phyloP scores from a whole-genome alignment of 805 yeast species.

The Kazachstania kunashirensis region DNA sequence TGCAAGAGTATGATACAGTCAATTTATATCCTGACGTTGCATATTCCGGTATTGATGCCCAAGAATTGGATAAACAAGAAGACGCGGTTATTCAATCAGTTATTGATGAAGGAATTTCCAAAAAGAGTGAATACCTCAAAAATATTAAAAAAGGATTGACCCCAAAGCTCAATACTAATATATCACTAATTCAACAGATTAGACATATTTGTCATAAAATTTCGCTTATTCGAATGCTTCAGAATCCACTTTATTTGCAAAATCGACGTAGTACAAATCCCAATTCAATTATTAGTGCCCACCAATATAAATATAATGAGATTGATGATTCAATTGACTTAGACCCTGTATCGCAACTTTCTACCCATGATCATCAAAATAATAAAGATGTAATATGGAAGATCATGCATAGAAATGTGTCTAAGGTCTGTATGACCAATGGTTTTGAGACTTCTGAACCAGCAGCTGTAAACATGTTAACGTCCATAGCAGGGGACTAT shows the following conservation, averaged over 20 bases:
- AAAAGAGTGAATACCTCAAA: conserved; percentile 30
- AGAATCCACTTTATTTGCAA: conserved; percentile 30
- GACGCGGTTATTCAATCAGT: conserved; percentile 35
- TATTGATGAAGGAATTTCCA: conserved; percentile 29
- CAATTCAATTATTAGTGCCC: conserved; percentile 14
- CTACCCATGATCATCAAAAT: conserved; percentile 50
- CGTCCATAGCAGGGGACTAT: conserved; percentile 78
- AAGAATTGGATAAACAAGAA: conserved; percentile 37
- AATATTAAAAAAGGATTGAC: conserved; percentile 49
- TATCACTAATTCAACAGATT: conserved; percentile 75
- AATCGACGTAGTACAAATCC: conserved; percentile 12
- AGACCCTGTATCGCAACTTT: conserved; percentile 72
- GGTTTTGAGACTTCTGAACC: conserved; percentile 85
- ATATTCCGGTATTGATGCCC: conserved; percentile 44
- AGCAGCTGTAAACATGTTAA: conserved; percentile 63
- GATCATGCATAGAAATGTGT: conserved; percentile 57
- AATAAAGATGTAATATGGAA: conserved; percentile 53
- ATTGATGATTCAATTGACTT: conserved; percentile 57
- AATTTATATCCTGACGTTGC: conserved; percentile 67
- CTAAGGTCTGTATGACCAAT: conserved; percentile 78
- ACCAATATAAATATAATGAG: conserved; percentile 31
- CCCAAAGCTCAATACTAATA: conserved; percentile 51
- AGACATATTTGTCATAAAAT: conserved; percentile 83
- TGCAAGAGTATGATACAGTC: conserved; percentile 74
- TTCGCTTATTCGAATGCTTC: conserved; percentile 81